Evolutionary conservation across 108 stramenopile genomes (phyloP), one percentile per base, ranked within the genome.

Genomic region (Mediolabrus comicus): DNA sequence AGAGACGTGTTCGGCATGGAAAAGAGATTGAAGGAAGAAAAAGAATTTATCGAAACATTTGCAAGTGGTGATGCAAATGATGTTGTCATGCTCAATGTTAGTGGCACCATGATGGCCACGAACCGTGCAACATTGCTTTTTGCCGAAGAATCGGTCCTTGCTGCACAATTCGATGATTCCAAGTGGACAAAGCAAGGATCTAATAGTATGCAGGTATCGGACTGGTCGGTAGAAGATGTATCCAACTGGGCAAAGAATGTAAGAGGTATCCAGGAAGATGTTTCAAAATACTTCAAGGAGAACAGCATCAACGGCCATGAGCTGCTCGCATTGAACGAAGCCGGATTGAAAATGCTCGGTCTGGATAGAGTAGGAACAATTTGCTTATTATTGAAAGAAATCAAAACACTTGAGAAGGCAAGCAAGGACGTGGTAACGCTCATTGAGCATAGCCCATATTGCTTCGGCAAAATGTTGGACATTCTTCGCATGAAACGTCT

Each of bases 161-260:
- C 53, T n/a, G 14, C 13, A 3, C 38, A 39, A 39, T 39, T 39
- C 3, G 38, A 39, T 11, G 38, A 39, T 39, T n/a, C 26, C 13
- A 31, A 51, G 38, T 32, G 31, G 38, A 39, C 38, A 39, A 2
- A n/a, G n/a, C 38, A 39, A 39, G 43, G 29, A 51, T 36, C 33
- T 36, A 19, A 10, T 16, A 39, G n/a, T 3, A n/a, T 3, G 38
- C 7, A 30, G 28, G 39, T 71, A 26, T 32, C 51, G 22, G 51
- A 71, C 17, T 71, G 69, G 69, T 53, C 49, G 26, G 4, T 22
- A 3, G 31, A 71, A 31, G 69, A 71, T 43, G 69, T 61, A 6
- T 49, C 49, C 2, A 51, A 43, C 11, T 71, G 69, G 69, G 25
- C 61, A 49, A 51, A 60, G 22, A 2, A 35, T 22, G 12, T 62